phyloP scores from a whole-genome alignment of 2,329 filamentous ascomycete genomes.

The Biscogniauxia sp. region DNA sequence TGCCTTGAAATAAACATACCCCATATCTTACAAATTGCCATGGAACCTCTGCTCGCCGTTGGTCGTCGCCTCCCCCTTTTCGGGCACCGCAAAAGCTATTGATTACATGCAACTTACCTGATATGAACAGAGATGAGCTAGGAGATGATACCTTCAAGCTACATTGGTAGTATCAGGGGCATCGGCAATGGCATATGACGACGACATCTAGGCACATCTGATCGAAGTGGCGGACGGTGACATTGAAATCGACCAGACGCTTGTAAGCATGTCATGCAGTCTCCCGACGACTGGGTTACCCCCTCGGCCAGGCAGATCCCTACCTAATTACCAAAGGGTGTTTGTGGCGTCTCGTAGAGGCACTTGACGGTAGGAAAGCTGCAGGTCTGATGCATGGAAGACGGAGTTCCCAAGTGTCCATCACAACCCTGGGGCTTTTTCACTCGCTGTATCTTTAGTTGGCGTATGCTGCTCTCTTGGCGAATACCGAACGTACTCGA shows the following conservation, averaged over 20 bases:
- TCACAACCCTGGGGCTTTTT: not conserved
- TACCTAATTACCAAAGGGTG: constrained; percentile 41
- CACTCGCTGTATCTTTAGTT: not conserved
- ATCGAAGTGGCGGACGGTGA: constrained; percentile 33
- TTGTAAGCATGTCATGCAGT: constrained; percentile 39
- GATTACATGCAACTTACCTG: not conserved
- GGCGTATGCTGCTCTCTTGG: not conserved
- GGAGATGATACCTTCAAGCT: constrained; percentile 9
- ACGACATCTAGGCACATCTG: constrained; percentile 25
- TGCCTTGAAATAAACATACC: not conserved
- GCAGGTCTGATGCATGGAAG: constrained; percentile 46
- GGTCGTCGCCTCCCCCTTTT: not conserved
- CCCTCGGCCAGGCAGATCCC: constrained; percentile 35
- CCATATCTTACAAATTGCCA: no score
- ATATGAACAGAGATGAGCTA: constrained; percentile 5
- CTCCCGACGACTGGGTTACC: constrained; percentile 38
- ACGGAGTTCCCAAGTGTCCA: constrained; percentile 30
- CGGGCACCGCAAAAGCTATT: constrained; percentile 1
- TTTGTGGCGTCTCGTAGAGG: constrained; percentile 48
- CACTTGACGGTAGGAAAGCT: constrained; percentile 46
- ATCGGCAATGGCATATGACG: constrained; percentile 24
- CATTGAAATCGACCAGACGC: constrained; percentile 32
- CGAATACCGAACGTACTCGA: not conserved
- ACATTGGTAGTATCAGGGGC: constrained; percentile 16
- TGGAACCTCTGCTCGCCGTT: not conserved